These are phyloP conservation scores for Leccinum variicolor DNA, from an alignment of 768 basidiomycete species.

Conservation along the genomic window DNA sequence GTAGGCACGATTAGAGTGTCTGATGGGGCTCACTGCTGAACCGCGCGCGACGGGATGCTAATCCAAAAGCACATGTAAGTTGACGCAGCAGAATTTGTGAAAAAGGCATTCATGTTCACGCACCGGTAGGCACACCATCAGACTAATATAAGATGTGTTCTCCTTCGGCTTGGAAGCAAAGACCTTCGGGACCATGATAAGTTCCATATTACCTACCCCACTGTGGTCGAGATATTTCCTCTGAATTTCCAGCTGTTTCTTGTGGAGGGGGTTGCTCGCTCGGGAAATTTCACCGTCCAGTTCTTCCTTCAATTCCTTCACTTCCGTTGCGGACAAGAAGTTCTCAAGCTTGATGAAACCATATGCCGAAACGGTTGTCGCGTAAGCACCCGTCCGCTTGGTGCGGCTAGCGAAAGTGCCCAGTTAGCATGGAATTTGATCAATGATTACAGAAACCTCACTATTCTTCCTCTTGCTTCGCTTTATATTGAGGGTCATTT, in stretches of 20 bases:
- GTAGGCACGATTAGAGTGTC: no score
- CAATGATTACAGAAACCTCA: background rate
- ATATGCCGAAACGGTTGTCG: slow-evolving; percentile 12
- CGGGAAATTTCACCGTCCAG: slow-evolving; percentile 6
- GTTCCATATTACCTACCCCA: slow-evolving; percentile 14
- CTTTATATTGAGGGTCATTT: slow-evolving; percentile 10
- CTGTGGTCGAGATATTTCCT: slow-evolving; percentile 1
- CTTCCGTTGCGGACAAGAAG: slow-evolving; percentile 9
- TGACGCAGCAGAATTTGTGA: background rate
- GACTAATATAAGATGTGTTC: slow-evolving; percentile 11
- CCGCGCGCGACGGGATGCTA: slow-evolving; percentile 20
- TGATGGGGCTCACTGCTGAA: slow-evolving; percentile 8
- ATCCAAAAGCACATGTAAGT: background rate
- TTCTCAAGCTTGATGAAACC: slow-evolving; percentile 18
- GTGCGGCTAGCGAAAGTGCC: background rate
- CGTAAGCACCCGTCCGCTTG: slow-evolving; percentile 13
- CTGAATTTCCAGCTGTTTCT: slow-evolving; percentile 13
- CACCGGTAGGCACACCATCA: slow-evolving; percentile 10
- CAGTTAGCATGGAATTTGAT: background rate
- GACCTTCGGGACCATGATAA: slow-evolving; percentile 15
- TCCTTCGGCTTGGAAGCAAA: slow-evolving; percentile 7
- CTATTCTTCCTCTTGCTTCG: slow-evolving; percentile 15
- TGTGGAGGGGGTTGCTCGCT: slow-evolving; percentile 6
- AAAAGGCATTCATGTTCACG: background rate
- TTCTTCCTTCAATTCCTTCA: slow-evolving; percentile 11